Evolutionary conservation across 1,139 yeast genomes (phyloP).

Genomic region (Geotrichum europaeum): DNA sequence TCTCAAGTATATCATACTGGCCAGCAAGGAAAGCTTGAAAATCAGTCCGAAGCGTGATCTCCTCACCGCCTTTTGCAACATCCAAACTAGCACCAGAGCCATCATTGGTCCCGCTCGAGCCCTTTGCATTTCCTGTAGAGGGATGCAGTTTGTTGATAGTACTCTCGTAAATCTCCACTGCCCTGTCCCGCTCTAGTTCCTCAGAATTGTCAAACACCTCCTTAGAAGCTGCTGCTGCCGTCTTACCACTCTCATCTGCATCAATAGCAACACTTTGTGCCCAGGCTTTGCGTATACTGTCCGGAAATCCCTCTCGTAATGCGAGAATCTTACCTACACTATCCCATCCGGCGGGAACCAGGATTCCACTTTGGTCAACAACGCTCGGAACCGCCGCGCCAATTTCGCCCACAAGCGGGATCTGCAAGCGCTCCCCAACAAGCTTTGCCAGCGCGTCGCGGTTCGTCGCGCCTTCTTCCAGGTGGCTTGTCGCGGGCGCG

Average conservation of each 20-base stretch:
- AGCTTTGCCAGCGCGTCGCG: slow-evolving; percentile 20
- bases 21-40: slow-evolving; percentile 27
- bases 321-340: slow-evolving; percentile 34
- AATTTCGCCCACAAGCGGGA: slow-evolving; percentile 20
- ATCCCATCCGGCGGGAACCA: slow-evolving; percentile 43
- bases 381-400: slow-evolving; percentile 29
- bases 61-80: neutral
- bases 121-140: neutral
- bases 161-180: slow-evolving; percentile 5
- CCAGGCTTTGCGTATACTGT: neutral
- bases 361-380: slow-evolving; percentile 36
- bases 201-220: neutral
- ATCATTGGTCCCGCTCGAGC: neutral
- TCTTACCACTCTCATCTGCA: neutral
- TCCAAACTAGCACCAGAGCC: neutral
- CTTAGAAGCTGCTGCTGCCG: neutral
- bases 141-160: slow-evolving; percentile 4
- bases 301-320: slow-evolving; percentile 28
- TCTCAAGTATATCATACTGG: slow-evolving; percentile 23
- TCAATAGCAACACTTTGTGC: neutral
- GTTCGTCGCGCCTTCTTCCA: slow-evolving; percentile 2
- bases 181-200: neutral
- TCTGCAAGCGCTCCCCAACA: slow-evolving; percentile 25
- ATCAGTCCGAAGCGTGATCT: slow-evolving; percentile 18
- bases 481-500: slow-evolving; percentile 15